Evolutionary conservation across 2,329 filamentous ascomycete genomes (phyloP), one percentile per base, ranked within the genome.

Genomic region (Rhinocladiella similis): DNA sequence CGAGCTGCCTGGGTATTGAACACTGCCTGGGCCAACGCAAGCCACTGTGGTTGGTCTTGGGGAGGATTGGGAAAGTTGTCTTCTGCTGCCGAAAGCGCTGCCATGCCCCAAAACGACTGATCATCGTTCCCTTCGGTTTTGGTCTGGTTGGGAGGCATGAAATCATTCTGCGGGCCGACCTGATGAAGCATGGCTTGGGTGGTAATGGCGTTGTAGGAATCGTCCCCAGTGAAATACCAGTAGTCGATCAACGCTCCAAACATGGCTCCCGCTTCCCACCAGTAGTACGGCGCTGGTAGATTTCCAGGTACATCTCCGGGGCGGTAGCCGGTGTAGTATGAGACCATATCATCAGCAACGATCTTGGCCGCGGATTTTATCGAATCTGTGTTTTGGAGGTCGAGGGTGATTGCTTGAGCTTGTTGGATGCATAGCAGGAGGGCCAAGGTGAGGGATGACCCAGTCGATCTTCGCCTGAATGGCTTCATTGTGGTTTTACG

Each of bases 51-150:
- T 51, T 85, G 69, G 55, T 80, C 81, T 0, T 76, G 62, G 0
- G 83, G 80, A 3, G 88, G 86, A 65, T 91, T 81, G 1, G 87
- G 86, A 66, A 88, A 93, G 61, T 85, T 85, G 66, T 86, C 83
- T 72, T 95, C 90, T 36, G 88, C 87, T 2, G 90, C 90, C 9
- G 83, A 82, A 79, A 95, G 88, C 58, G 87, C 88, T 1, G 90
- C 84, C 77, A 94, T 81, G n/a, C 83, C 89, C 90, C 90, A 95
- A 73, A 94, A 93, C 5, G 88, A 86, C 77, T 86, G 80, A 63
- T 84, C 80, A 60, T 83, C 80, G 62, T 83, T 83, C 5, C 75
- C 75, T 39, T 77, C 68, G 22, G 74, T 75, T 46, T 73, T 70
- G 36, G 73, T 75, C 57, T 75, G 74, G 62, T 79, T 78, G 33